phyloP scores from a whole-genome alignment of 176 grass and related monocot species.

The Oryza coarctata region DNA sequence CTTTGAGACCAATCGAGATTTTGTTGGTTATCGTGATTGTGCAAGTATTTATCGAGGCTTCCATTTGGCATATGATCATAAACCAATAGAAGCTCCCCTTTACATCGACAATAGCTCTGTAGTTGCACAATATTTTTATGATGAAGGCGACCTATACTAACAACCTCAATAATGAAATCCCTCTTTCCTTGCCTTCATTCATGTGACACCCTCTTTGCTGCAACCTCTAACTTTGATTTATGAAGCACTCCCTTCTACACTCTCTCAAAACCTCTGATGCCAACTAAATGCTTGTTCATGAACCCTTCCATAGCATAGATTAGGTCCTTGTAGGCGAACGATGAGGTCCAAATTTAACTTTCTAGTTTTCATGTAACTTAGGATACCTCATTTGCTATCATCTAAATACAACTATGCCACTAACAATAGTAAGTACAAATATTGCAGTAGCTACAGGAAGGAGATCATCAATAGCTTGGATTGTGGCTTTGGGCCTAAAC shows the following conservation, averaged over 20 bases:
- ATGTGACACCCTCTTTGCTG: constrained; percentile 26
- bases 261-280: constrained; percentile 2
- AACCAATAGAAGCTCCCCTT: constrained; percentile 24
- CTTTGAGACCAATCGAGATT: not conserved
- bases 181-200: not conserved
- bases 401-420: not conserved
- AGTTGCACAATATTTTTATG: constrained; percentile 19
- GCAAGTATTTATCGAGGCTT: constrained; percentile 29
- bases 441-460: not conserved
- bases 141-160: constrained; percentile 20
- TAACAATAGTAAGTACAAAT: not conserved
- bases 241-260: constrained; percentile 28
- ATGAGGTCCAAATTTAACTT: not conserved
- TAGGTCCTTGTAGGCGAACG: not conserved
- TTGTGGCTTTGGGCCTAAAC: not conserved
- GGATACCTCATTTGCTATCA: not conserved
- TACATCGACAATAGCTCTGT: constrained; percentile 10
- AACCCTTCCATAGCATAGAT: constrained; percentile 14
- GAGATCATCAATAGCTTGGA: not conserved
- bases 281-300: constrained; percentile 7
- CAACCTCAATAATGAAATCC: constrained; percentile 31
- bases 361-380: constrained; percentile 11
- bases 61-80: constrained; percentile 21
- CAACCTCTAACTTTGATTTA: not conserved
- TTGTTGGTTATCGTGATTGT: not conserved